A percentile compares a stretch with the other conserved stretches of the same genome.
Evolutionary conservation across 129 eudicot species (phyloP).

Genomic region (Helianthus annuus): DNA sequence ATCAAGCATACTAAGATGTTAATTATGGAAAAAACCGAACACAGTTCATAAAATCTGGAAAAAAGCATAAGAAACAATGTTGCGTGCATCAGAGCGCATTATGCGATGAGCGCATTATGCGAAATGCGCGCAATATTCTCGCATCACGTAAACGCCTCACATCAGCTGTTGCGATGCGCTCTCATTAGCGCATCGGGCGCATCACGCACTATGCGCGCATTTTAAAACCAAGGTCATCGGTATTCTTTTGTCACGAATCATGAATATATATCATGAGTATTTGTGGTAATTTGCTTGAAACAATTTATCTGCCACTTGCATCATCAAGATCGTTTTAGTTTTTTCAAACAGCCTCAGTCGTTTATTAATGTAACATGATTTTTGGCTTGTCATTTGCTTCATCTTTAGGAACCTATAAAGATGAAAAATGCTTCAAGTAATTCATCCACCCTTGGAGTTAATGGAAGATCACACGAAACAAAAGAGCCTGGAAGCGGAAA

Average conservation of each 20-base stretch:
- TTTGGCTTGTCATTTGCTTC: not conserved
- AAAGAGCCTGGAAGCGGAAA: slow-evolving; percentile 19
- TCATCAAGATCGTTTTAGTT: not conserved
- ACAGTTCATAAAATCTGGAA: too few relatives aligned
- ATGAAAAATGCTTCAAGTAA: slow-evolving; percentile 34
- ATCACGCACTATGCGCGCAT: too few relatives aligned
- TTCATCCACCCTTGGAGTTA: slow-evolving; percentile 37
- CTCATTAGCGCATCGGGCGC: too few relatives aligned
- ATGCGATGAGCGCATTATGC: too few relatives aligned
- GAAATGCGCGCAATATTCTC: too few relatives aligned
- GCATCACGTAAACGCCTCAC: too few relatives aligned
- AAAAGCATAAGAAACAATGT: too few relatives aligned
- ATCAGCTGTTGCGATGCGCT: too few relatives aligned
- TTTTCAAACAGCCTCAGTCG: not conserved
- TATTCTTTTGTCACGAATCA: slow-evolving; percentile 1
- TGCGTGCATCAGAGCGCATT: too few relatives aligned
- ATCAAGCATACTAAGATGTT: too few relatives aligned
- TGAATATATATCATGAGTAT: not conserved
- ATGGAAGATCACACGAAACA: slow-evolving; percentile 32
- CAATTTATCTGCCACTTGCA: slow-evolving; percentile 4
- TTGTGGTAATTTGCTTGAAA: slow-evolving; percentile 3
- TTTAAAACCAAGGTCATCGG: too few relatives aligned
- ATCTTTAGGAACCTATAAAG: slow-evolving; percentile 23
- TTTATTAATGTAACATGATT: not conserved
- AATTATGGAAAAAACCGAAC: too few relatives aligned